These are phyloP conservation scores for Boletus vermiculosoides DNA, from an alignment of 768 basidiomycete species.

Conservation along the genomic window DNA sequence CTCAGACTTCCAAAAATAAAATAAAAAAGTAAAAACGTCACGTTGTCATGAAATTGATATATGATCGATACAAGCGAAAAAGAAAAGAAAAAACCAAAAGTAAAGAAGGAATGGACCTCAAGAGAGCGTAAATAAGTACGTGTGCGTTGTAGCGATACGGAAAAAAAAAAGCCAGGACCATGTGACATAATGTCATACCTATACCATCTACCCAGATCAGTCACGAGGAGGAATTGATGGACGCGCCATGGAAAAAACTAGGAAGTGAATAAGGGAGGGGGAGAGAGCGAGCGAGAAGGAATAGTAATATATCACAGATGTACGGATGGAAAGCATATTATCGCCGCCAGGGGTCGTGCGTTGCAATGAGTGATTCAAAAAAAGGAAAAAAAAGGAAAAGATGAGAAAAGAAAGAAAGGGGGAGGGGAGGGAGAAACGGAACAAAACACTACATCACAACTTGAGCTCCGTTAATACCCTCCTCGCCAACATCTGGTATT, in stretches of 20 bases:
- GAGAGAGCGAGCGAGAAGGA: conserved; percentile 1
- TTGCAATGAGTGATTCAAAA: conserved; percentile 2
- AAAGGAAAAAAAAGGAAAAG: too few species aligned
- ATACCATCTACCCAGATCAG: conserved; percentile 4
- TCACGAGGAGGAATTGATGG: neutral
- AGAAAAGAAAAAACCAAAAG: neutral
- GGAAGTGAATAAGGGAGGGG: neutral
- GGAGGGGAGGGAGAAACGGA: neutral
- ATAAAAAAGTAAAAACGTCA: neutral
- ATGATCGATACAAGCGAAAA: conserved; percentile 1
- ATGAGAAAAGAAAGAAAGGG: neutral
- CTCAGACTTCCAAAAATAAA: neutral
- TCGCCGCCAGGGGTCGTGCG: conserved; percentile 15
- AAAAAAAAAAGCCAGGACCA: neutral
- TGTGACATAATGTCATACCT: conserved; percentile 2
- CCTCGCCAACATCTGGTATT: conserved; percentile 94
- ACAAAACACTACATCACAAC: conserved; percentile 45
- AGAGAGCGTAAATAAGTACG: conserved; percentile 6
- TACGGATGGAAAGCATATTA: conserved; percentile 25
- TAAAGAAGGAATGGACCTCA: neutral
- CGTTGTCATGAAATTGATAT: conserved; percentile 8
- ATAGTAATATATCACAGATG: conserved; percentile 22
- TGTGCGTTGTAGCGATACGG: conserved; percentile 1
- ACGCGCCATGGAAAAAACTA: neutral
- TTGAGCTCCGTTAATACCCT: conserved; percentile 87